These are phyloP conservation scores for Puccinia triticina DNA, from an alignment of 1,284 basidiomycete species.

Conservation along the genomic window DNA sequence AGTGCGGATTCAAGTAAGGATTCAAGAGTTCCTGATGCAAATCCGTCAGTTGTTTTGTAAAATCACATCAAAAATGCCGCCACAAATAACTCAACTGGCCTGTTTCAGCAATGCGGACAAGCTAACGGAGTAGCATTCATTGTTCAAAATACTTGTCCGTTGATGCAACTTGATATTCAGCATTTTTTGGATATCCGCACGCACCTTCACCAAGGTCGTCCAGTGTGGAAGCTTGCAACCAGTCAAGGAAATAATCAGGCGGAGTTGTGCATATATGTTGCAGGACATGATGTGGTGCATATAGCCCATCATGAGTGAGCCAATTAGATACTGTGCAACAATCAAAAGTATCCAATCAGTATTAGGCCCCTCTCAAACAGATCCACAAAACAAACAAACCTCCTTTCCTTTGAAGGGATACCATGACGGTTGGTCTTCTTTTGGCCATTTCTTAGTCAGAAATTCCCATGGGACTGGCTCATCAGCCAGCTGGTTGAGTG, in stretches of 20 bases:
- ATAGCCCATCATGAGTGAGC: background rate
- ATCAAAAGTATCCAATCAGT: too few relatives aligned
- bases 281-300: slow-evolving; percentile 10
- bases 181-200: background rate
- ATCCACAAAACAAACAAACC: background rate
- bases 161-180: background rate
- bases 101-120: background rate
- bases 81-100: background rate
- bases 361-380: too few relatives aligned
- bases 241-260: background rate
- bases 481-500: background rate
- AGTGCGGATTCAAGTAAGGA: too few relatives aligned
- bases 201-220: background rate
- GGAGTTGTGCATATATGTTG: background rate
- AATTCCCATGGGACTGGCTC: background rate
- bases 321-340: background rate
- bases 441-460: background rate
- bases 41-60: too few relatives aligned
- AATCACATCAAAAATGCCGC: too few relatives aligned
- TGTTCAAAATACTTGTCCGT: background rate
- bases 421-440: background rate
- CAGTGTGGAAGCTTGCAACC: background rate
- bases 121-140: background rate
- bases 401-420: background rate
- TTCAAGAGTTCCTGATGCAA: too few relatives aligned